These are phyloP conservation scores for Vicia sativa DNA, from an alignment of 306 rosid genomes.

Conservation along the genomic window DNA sequence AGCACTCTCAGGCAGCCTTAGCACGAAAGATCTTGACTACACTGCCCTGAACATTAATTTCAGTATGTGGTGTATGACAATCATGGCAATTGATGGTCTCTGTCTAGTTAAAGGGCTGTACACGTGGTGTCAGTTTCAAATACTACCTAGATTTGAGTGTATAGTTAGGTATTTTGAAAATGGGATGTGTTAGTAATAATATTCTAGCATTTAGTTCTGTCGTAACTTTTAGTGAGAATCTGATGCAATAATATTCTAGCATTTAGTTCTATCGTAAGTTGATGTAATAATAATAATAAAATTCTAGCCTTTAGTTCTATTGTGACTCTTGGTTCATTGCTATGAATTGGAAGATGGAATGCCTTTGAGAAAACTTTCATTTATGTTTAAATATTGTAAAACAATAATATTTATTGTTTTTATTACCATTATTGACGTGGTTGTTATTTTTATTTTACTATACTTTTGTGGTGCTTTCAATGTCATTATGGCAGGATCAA, in stretches of 20 bases:
- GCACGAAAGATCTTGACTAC: no score
- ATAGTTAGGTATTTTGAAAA: constrained; percentile 7
- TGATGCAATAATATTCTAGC: no score
- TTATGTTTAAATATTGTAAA: constrained; percentile 8
- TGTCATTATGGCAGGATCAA: constrained; percentile 55
- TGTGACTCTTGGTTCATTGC: not conserved
- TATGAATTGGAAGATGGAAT: not conserved
- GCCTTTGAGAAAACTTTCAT: not conserved
- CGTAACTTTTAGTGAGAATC: not conserved
- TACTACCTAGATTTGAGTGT: not conserved
- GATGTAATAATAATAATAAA: no score
- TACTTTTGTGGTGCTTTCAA: constrained; percentile 29
- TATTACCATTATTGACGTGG: no score
- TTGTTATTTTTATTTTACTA: not conserved
- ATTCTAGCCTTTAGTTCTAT: not conserved
- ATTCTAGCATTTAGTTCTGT: not conserved
- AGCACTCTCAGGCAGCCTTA: no score
- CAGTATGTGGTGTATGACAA: not conserved
- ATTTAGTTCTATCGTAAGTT: no score
- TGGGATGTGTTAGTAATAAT: not conserved
- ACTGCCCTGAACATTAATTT: not conserved
- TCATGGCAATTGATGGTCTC: not conserved
- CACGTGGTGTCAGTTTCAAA: not conserved
- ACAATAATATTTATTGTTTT: no score
- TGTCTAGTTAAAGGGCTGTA: not conserved